Evolutionary conservation across 2,329 filamentous ascomycete species (phyloP), one percentile per base, ranked within the genome.

Genomic region (Verticillium klebahnii): DNA sequence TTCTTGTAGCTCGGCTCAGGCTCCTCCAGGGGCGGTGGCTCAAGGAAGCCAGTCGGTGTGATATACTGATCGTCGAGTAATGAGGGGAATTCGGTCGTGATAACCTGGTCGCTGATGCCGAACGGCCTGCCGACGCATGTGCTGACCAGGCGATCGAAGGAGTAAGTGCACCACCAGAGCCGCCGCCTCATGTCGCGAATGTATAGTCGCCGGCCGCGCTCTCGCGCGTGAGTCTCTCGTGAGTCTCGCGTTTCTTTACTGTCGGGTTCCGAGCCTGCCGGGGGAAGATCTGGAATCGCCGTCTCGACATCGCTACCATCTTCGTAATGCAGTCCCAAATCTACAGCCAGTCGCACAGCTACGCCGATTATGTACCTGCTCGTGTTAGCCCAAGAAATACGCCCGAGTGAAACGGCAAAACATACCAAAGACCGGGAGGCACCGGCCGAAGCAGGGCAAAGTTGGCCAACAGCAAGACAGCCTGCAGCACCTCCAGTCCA

Each of bases 131-230:
- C 94, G 31, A 98, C 94, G 68, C 93, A 97, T 25, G 92, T 93
- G 70, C 92, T 95, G 58, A 98, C 94, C 5, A 98, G 86, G n/a
- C 94, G 86, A 75, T 98, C 94, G 61, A 98, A 87, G 5, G 92
- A 94, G 75, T 98, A 98, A 1, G 93, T 93, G 77, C 93, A 97
- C 94, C 95, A 98, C 93, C 93, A 98, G 15, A 98, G 80, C 36
- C 94, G 85, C 61, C 94, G 85, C 59, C 93, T 87, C 65, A 97
- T 83, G 73, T 98, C 95, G 60, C 94, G 87, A 45, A 92, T 83
- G 84, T 92, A 97, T 74, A 96, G 87, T 62, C 91, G 85, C 57
- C 90, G 85, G 81, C 74, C 89, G 75, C 79, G 90, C 82, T 74
- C 81, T 70, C 76, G 74, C 60, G 66, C 71, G 68, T 69, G 63